These are phyloP conservation scores for Narthecium ossifragum DNA, from an alignment of 106 monocot species.

Conservation along the genomic window DNA sequence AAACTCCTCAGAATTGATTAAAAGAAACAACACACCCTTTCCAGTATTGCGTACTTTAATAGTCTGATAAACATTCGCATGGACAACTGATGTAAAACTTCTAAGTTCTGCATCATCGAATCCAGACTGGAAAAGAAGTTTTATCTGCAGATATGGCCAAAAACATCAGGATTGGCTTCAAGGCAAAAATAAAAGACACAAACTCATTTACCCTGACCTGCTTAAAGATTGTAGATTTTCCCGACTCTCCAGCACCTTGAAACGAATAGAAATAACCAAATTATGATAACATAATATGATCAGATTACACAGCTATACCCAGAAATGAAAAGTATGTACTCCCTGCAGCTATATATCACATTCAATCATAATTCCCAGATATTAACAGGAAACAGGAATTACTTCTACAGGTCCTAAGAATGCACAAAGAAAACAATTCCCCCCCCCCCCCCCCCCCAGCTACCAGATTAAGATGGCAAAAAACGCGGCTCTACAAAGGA, in stretches of 20 bases:
- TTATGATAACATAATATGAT: no score
- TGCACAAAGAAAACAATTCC: no score
- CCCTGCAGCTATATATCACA: no score
- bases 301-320: no score
- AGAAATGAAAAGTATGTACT: no score
- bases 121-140: slow-evolving; percentile 90
- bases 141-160: slow-evolving; percentile 56
- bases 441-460: no score
- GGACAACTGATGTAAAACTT: slow-evolving; percentile 81
- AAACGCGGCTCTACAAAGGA: no score
- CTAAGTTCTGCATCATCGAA: slow-evolving; percentile 91
- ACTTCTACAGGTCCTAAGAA: no score
- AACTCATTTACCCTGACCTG: slow-evolving; percentile 41
- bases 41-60: slow-evolving; percentile 94
- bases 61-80: slow-evolving; percentile 99
- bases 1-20: slow-evolving; percentile 16
- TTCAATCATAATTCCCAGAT: no score
- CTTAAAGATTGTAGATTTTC: slow-evolving; percentile 99
- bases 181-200: slow-evolving; percentile 1
- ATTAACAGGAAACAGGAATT: no score
- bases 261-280: no score
- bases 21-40: slow-evolving; percentile 82
- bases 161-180: not conserved
- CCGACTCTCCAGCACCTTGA: slow-evolving; percentile 96
- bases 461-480: no score